Evolutionary conservation across 179 eudicot species (phyloP).

Genomic region (Beta corolliflora): DNA sequence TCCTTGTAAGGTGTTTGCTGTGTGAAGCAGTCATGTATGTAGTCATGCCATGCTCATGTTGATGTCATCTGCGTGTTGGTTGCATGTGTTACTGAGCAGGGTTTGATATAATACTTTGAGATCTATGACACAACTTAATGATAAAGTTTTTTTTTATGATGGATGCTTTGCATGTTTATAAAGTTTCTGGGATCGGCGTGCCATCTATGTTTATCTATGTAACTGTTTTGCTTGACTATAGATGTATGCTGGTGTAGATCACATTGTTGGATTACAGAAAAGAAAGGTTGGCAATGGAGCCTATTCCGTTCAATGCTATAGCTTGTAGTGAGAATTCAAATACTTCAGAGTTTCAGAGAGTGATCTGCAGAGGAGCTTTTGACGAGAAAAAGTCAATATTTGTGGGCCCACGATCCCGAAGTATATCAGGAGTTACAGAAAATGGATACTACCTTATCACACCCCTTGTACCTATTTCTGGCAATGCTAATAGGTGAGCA

Average conservation of each 20-base stretch:
- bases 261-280: constrained; percentile 80
- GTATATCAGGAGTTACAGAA: constrained; percentile 97
- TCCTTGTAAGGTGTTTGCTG: neutral
- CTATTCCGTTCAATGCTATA: constrained; percentile 51
- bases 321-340: constrained; percentile 45
- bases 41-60: neutral
- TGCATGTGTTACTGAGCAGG: neutral
- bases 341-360: constrained; percentile 73
- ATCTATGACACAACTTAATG: neutral
- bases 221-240: constrained; percentile 13
- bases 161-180: constrained; percentile 4
- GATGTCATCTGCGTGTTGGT: neutral
- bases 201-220: neutral
- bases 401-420: constrained; percentile 95
- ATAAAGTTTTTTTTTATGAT: neutral
- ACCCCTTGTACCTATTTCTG: constrained; percentile 70
- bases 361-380: constrained; percentile 63
- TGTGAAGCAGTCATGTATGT: neutral
- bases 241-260: constrained; percentile 48
- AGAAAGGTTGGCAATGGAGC: constrained; percentile 65
- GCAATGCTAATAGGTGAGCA: constrained; percentile 64
- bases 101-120: neutral
- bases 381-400: constrained; percentile 78
- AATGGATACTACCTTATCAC: constrained; percentile 88
- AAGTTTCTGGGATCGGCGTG: neutral